Evolutionary conservation across 176 grass and related monocot species (phyloP).

Genomic region (Carex littledalei): DNA sequence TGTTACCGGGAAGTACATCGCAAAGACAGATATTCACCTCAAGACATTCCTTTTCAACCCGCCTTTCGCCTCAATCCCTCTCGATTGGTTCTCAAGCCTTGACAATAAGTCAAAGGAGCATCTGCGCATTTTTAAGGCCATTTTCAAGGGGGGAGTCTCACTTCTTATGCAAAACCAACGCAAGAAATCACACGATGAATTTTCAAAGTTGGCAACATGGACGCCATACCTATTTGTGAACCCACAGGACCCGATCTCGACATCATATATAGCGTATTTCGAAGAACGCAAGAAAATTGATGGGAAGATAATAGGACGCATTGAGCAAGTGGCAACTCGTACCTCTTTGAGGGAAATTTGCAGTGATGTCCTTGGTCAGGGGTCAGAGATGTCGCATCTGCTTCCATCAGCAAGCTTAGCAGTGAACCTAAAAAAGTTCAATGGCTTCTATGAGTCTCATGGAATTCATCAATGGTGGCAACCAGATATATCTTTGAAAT

Average conservation of each 20-base stretch:
- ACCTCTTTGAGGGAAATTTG: slow-evolving; percentile 1
- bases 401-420: slow-evolving; percentile 6
- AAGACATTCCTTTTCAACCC: slow-evolving; percentile 18
- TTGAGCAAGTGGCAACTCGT: background rate
- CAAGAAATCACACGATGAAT: background rate
- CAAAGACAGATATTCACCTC: background rate
- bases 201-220: background rate
- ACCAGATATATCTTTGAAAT: background rate
- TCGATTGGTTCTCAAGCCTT: slow-evolving; percentile 12
- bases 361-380: background rate
- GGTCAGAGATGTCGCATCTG: background rate
- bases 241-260: background rate
- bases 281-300: too few relatives aligned
- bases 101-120: background rate
- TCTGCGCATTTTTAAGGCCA: background rate
- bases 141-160: background rate
- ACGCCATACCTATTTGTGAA: slow-evolving; percentile 13
- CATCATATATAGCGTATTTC: too few relatives aligned
- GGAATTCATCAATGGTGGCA: slow-evolving; percentile 24
- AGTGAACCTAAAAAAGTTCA: slow-evolving; percentile 2
- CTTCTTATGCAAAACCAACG: background rate
- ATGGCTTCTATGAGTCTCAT: background rate
- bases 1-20: background rate
- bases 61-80: slow-evolving; percentile 10
- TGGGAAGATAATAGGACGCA: background rate